Conservation (phyloP, 1,139 yeast species). For the Geotrichum aggregatum region DNA sequence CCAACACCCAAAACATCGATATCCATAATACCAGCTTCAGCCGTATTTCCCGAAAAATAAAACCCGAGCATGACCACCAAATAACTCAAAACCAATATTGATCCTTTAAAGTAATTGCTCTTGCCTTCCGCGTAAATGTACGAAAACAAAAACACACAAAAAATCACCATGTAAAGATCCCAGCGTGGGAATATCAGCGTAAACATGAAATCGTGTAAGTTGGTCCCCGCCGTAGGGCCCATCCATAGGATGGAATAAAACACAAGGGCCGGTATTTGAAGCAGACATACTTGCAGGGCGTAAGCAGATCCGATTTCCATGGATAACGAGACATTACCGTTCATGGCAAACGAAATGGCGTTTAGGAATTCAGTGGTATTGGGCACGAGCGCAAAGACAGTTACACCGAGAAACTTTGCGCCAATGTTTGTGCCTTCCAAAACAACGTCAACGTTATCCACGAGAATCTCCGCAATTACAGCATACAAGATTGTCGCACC, state of each 20-base stretch:
- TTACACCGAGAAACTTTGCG: conserved; percentile 87
- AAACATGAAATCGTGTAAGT: conserved; percentile 49
- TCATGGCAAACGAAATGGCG: conserved; percentile 93
- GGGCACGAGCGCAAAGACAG: conserved; percentile 94
- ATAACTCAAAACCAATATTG: conserved; percentile 76
- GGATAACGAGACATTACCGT: conserved; percentile 85
- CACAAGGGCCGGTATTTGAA: conserved; percentile 90
- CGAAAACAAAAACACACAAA: conserved; percentile 83
- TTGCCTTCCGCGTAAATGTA: conserved; percentile 96
- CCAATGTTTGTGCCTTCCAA: conserved; percentile 69
- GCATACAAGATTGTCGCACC: conserved; percentile 87
- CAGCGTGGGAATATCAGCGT: conserved; percentile 89
- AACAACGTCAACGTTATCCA: conserved; percentile 92
- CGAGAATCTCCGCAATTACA: conserved; percentile 88
- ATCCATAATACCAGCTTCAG: conserved; percentile 4
- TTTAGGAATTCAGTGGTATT: conserved; percentile 94
- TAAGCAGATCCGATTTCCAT: conserved; percentile 99
- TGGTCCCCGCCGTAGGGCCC: background rate
- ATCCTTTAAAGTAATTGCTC: conserved; percentile 92
- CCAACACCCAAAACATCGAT: background rate
- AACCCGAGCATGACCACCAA: conserved; percentile 76
- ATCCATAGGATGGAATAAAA: conserved; percentile 56
- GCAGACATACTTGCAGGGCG: conserved; percentile 87
- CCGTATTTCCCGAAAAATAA: conserved; percentile 50
- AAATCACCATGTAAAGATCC: conserved; percentile 84